These are phyloP conservation scores for Echinochloa phyllopogon DNA, from an alignment of 176 grass and related monocot genomes.

Conservation along the genomic window DNA sequence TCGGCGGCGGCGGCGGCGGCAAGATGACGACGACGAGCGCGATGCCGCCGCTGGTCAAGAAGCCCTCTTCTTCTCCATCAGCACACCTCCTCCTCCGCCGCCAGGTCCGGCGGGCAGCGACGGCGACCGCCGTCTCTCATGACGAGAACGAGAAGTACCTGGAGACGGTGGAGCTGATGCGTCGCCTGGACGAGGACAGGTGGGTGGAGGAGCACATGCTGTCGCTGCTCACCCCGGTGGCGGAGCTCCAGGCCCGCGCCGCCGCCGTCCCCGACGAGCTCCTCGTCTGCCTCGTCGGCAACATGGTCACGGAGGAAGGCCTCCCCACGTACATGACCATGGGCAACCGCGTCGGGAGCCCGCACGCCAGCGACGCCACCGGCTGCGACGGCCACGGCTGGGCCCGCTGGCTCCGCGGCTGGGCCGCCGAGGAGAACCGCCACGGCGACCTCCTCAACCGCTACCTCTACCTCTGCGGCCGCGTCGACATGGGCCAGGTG, in stretches of 20 bases:
- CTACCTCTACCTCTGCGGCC: conserved; percentile 43
- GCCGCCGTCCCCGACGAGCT: conserved; percentile 29
- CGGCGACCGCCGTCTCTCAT: not conserved
- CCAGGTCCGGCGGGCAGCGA: not conserved
- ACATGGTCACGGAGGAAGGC: conserved; percentile 19
- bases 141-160: not conserved
- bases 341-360: not conserved
- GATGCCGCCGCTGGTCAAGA: not conserved
- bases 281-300: conserved; percentile 38
- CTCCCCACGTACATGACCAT: conserved; percentile 37
- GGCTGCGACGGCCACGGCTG: conserved; percentile 23
- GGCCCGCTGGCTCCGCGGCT: conserved; percentile 41
- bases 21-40: not conserved
- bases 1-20: not conserved
- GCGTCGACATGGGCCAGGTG: conserved; percentile 36
- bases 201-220: conserved; percentile 44
- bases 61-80: not conserved
- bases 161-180: not conserved
- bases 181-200: not conserved
- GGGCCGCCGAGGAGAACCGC: conserved; percentile 80
- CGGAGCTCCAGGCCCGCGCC: conserved; percentile 33
- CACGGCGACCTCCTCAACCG: conserved; percentile 60
- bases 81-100: not conserved
- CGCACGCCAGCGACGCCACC: not conserved
- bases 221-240: conserved; percentile 37